phyloP scores from a whole-genome alignment of 192 early-diverging fungal genomes.

The Dissophora ornata region DNA sequence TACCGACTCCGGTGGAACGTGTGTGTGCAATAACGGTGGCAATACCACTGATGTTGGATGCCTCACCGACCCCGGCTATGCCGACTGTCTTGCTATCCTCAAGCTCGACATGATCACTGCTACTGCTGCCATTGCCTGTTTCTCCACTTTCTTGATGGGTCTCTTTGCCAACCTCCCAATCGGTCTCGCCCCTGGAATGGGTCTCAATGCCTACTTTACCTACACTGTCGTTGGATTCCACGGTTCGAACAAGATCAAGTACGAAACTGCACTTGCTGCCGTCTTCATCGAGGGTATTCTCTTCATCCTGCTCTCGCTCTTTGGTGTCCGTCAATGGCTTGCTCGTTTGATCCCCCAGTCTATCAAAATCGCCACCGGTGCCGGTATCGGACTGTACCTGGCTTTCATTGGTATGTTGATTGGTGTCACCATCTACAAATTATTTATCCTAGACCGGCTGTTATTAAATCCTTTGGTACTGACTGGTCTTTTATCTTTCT shows the following conservation, averaged over 20 bases:
- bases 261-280: slow-evolving; percentile 78
- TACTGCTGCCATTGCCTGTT: slow-evolving; percentile 74
- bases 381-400: slow-evolving; percentile 84
- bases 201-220: slow-evolving; percentile 86
- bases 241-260: slow-evolving; percentile 77
- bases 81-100: slow-evolving; percentile 65
- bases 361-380: slow-evolving; percentile 79
- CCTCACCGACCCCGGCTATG: slow-evolving; percentile 66
- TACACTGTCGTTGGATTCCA: slow-evolving; percentile 88
- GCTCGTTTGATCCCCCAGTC: slow-evolving; percentile 76
- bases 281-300: slow-evolving; percentile 88
- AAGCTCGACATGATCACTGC: slow-evolving; percentile 82
- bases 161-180: slow-evolving; percentile 82
- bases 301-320: slow-evolving; percentile 78
- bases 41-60: slow-evolving; percentile 65
- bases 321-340: slow-evolving; percentile 85
- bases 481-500: background rate
- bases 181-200: slow-evolving; percentile 87
- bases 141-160: slow-evolving; percentile 76
- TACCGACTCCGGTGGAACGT: slow-evolving; percentile 80
- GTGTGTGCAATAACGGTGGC: slow-evolving; percentile 67
- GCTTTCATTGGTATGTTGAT: slow-evolving; percentile 73
- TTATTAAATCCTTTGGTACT: too few species aligned
- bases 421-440: background rate
- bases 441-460: background rate